Evolutionary conservation across 768 basidiomycete species (phyloP).

Genomic region (Psilocybe cyanescens): DNA sequence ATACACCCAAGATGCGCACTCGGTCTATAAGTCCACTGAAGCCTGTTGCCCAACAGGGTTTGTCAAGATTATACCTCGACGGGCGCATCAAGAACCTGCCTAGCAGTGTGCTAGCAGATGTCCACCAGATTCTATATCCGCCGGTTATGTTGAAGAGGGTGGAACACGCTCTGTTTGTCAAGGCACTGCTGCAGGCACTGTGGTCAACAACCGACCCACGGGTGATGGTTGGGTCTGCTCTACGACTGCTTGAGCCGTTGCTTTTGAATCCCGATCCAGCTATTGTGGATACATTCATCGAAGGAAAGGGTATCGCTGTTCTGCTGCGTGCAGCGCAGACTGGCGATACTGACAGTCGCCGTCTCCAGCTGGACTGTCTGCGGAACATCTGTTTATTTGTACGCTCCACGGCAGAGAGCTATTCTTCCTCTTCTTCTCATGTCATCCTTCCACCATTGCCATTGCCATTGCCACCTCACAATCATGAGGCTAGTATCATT

Average conservation of each 20-base stretch:
- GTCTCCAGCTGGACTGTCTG: constrained; percentile 39
- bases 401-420: constrained; percentile 24
- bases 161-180: constrained; percentile 28
- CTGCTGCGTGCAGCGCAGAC: constrained; percentile 34
- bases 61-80: constrained; percentile 8
- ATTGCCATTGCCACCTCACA: too few relatives aligned
- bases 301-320: constrained; percentile 32
- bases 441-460: background rate
- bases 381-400: constrained; percentile 38
- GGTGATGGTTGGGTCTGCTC: constrained; percentile 25
- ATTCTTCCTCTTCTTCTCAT: background rate
- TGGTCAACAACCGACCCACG: constrained; percentile 28
- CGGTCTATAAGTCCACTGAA: background rate
- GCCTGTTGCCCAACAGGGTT: constrained; percentile 7
- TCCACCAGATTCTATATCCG: constrained; percentile 11
- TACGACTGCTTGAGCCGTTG: constrained; percentile 35
- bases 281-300: constrained; percentile 32
- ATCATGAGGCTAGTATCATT: constrained; percentile 3
- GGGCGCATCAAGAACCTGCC: constrained; percentile 7
- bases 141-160: background rate
- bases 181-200: constrained; percentile 31
- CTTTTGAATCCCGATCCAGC: constrained; percentile 28
- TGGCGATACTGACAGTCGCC: constrained; percentile 37
- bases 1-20: background rate
- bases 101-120: background rate